phyloP scores from a whole-genome alignment of 129 eudicot genomes.

The Helianthus tuberosus region DNA sequence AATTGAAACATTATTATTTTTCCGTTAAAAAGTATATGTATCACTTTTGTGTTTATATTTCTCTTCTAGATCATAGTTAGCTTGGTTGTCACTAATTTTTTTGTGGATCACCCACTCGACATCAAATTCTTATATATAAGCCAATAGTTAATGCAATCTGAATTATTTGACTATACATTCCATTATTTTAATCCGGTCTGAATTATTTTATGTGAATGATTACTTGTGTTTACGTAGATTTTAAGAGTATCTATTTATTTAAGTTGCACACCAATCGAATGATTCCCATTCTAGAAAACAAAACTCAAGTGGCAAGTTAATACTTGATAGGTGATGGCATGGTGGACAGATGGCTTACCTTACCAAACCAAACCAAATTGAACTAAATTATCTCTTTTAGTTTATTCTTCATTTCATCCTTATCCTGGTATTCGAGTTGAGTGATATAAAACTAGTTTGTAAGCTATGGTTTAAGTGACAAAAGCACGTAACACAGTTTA shows the following conservation, averaged over 20 bases:
- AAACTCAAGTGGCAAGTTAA: constrained; percentile 28
- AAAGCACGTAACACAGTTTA: too few species aligned
- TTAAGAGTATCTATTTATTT: constrained; percentile 14
- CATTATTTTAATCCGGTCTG: neutral
- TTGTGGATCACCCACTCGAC: constrained; percentile 20
- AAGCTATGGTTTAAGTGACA: too few species aligned
- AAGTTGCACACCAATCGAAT: constrained; percentile 31
- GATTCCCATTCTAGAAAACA: constrained; percentile 33
- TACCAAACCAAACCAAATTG: constrained; percentile 6
- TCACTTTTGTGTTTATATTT: too few species aligned
- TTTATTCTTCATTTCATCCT: neutral
- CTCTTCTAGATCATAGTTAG: neutral
- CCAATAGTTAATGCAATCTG: neutral
- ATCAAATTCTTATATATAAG: neutral
- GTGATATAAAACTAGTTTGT: too few species aligned
- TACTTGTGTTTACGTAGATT: constrained; percentile 19
- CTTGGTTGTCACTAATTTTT: neutral
- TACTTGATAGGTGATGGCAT: constrained; percentile 2
- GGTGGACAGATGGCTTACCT: constrained; percentile 11
- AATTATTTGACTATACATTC: neutral
- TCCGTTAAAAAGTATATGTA: too few species aligned
- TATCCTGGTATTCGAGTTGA: too few species aligned
- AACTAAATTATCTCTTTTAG: neutral
- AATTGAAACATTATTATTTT: too few species aligned
- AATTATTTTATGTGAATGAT: constrained; percentile 19